Percentiles rank a stretch among this genome's conserved stretches.
Evolutionary conservation across 495 filamentous ascomycete genomes (phyloP).

Genomic region (Annulohypoxylon maeteangense): DNA sequence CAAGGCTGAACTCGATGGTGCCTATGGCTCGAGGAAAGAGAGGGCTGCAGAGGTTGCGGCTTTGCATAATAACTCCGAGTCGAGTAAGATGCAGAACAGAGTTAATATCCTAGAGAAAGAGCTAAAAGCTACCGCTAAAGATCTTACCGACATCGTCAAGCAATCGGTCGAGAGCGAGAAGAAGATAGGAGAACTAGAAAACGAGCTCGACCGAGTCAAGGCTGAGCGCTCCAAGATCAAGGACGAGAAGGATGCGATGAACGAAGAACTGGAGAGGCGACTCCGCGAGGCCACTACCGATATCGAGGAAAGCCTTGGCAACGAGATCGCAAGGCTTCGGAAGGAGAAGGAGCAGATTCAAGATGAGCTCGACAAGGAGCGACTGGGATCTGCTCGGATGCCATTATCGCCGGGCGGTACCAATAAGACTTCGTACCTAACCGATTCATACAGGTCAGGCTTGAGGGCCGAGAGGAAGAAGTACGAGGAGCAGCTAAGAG

Average conservation of each 20-base stretch:
- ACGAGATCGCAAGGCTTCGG: constrained; percentile 49
- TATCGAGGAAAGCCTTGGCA: constrained; percentile 48
- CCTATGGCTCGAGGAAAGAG: constrained; percentile 82
- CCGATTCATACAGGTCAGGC: constrained; percentile 46
- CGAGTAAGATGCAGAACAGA: constrained; percentile 70
- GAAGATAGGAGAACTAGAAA: constrained; percentile 79
- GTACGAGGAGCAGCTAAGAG: constrained; percentile 62
- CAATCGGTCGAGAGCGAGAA: constrained; percentile 87
- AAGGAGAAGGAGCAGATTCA: constrained; percentile 49
- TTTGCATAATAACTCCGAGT: constrained; percentile 72
- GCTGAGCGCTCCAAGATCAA: constrained; percentile 47
- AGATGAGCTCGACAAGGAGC: constrained; percentile 59
- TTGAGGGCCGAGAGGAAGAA: constrained; percentile 64
- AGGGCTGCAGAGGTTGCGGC: constrained; percentile 80
- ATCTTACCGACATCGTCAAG: constrained; percentile 89
- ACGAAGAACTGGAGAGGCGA: constrained; percentile 45
- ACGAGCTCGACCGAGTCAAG: constrained; percentile 59
- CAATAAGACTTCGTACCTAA: constrained; percentile 48
- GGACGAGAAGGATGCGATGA: constrained; percentile 49
- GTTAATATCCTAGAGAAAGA: constrained; percentile 78
- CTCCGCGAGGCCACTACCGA: constrained; percentile 43
- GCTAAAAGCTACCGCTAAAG: constrained; percentile 80
- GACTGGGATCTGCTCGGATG: constrained; percentile 46
- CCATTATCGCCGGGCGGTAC: constrained; percentile 36
- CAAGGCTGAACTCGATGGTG: constrained; percentile 93